Conservation (phyloP, 768 basidiomycete species). For the Boletus subcaerulescens region DNA sequence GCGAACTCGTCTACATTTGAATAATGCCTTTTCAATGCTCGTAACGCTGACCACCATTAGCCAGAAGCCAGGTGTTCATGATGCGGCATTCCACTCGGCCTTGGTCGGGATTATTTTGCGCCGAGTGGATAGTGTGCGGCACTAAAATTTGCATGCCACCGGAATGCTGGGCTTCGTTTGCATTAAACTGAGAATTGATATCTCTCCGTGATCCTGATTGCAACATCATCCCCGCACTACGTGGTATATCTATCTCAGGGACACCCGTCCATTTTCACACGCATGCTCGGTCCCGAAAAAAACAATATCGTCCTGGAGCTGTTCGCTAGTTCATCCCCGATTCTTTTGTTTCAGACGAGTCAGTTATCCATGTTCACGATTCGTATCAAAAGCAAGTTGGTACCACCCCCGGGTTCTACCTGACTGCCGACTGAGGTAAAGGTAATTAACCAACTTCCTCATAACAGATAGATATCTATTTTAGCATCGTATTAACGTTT, state of each 20-base stretch:
- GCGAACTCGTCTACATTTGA: neutral
- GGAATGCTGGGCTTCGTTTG: neutral
- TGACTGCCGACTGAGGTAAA: neutral
- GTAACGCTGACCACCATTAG: neutral
- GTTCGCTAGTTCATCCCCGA: no score
- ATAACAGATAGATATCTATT: slow-evolving; percentile 5
- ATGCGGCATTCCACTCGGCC: neutral
- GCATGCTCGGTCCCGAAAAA: neutral
- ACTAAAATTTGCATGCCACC: neutral
- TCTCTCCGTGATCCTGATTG: neutral
- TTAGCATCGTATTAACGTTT: neutral
- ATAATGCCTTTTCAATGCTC: neutral
- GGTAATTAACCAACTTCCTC: neutral
- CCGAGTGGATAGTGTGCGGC: neutral
- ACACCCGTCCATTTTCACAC: neutral
- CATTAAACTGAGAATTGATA: neutral
- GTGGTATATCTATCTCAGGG: neutral
- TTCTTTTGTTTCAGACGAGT: neutral
- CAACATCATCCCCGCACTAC: neutral
- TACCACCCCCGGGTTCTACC: neutral
- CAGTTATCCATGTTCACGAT: neutral
- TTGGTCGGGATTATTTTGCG: neutral
- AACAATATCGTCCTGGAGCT: neutral
- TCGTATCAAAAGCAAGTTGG: neutral
- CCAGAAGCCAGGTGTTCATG: neutral